Base-by-base conservation (phyloP, 106 monocot species). In the Phalaenopsis aphrodite region DNA sequence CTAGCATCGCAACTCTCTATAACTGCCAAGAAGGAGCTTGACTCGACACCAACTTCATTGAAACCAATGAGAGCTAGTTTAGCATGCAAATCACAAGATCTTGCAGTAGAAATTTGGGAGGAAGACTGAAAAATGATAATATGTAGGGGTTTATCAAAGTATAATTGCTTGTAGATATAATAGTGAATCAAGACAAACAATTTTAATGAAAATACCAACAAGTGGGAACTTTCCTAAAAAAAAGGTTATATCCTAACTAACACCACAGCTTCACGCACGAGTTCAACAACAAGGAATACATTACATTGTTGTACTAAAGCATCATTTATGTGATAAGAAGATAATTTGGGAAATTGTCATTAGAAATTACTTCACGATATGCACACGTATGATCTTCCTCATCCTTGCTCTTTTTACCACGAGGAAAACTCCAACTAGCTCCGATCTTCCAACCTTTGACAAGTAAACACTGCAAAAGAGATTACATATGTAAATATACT, bases 371-470 rank as follows among this genome's bases (percentile, higher is more conserved):
- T 85, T 98, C 98, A 81, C 98, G 84, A 72, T 87, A 88, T 75
- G 98, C 98, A 81, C 94, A 94, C 48, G 87, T 86, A 79, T 92
- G 90, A 72, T 98, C 98, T 84, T 94, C 98, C 83, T 94, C 98
- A 75, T 94, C 92, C 86, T 94, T 98, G 81, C 86, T 90, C 85
- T 94, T 92, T 87, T 98, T 98, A 3, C 98, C 98, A 79, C 98
- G 94, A 64, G 98, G 98, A 89, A 98, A 98, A 58, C 98, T 98
- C 98, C 98, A 98, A 75, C 94, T 92, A 82, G 98, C 87, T 47
- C 92, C 89, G 48, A 92, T 79, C 81, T 94, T 98, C 98, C 98
- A 98, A 48, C 98, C 98, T 92, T 98, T 94, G 42, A 98, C 98
- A 83, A 98, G 89, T 79, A 98, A 86, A 82, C 98, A 98, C 98